Evolutionary conservation across 2,329 filamentous ascomycete species (phyloP), one percentile per base, ranked within the genome.

Genomic region (Colletotrichum lentis): DNA sequence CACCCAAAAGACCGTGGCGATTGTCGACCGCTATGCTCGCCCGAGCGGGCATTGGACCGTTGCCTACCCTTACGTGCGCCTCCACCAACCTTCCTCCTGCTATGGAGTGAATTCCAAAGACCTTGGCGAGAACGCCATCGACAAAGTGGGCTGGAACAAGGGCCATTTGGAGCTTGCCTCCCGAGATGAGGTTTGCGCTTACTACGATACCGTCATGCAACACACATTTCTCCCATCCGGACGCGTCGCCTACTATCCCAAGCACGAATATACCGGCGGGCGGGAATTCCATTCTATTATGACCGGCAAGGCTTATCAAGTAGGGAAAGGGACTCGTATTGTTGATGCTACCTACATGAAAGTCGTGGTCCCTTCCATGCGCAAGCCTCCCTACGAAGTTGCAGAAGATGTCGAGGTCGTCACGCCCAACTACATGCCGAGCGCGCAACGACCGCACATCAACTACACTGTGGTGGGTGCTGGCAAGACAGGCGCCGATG

Each of bases 51-150:
- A 54, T 8, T 54, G 50, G 50, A 54, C 50, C 3, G 31, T 35
- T 31, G 50, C 50, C 6, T 54, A 54, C 50, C 5, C 50, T 54
- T 54, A 18, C 31, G 50, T 54, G 27, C 24, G 50, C 24, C 50
- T 54, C 1, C 50, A 54, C 50, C 50, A 54, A 35, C 50, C 50
- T 35, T 54, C 50, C 16, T 18, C 50, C 50, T 54, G 6, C 50
- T 54, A 54, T 22, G 50, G 50, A 22, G 50, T 54, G 5, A 54
- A 54, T 8, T 54, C 50, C 0, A 54, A 37, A 20, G 5, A 37
- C 10, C 31, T 54, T 2, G 50, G 50, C 14, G 14, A 35, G 1
- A 27, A 35, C 3, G 4, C 3, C 31, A 54, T 54, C 3, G 46
- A 49, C 46, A 10, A 49, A 24, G n/a, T 24, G 8, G 46, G 46